Evolutionary conservation across 805 yeast species (phyloP), one percentile per base, ranked within the genome.

Genomic region (Yamadazyma philogaea): DNA sequence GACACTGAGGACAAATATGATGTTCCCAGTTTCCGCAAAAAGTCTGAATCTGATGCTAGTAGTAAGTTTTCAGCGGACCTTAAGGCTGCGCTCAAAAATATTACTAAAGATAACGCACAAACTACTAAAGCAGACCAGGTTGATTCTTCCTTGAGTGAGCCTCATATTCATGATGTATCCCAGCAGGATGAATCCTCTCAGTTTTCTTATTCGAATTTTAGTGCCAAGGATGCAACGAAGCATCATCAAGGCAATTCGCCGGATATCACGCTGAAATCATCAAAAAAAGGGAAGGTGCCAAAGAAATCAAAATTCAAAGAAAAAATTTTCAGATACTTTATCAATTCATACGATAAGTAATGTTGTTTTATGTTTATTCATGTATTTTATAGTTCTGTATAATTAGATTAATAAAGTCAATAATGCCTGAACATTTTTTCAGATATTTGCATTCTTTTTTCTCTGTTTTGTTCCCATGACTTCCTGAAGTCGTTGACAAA

Each of bases 321-420:
- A 15, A 56, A 47, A 33, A 39, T 58, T 10, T 56, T 56, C 50
- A 66, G 64, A 47, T 61, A 59, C 39, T 67, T 67, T 40, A 52
- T 67, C 18, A 63, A 58, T 40, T 39, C 48, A 31, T 65, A 66
- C 46, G 61, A 55, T 10, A 48, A 44, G 18, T 46, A 37, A 27
- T 6, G 16, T 19, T n/a, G 5, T 22, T 11, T 8, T 24, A 8
- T n/a, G 15, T 4, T 33, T 17, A 21, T 19, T 8, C 15, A 7
- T 17, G 33, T 36, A 28, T 42, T 36, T 7, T 30, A 18, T 32
- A 42, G 20, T 19, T n/a, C 7, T 37, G 34, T 36, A 37, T 30
- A 37, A 18, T 17, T 35, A 40, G 33, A 17, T 27, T 40, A 34
- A 26, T 26, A 26, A 20, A 24, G 28, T 24, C 28, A 24, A 24